Percentiles rank a stretch among this genome's conserved stretches.
These are phyloP conservation scores for Flaveria linearis DNA, from an alignment of 129 eudicot genomes.

Conservation along the genomic window DNA sequence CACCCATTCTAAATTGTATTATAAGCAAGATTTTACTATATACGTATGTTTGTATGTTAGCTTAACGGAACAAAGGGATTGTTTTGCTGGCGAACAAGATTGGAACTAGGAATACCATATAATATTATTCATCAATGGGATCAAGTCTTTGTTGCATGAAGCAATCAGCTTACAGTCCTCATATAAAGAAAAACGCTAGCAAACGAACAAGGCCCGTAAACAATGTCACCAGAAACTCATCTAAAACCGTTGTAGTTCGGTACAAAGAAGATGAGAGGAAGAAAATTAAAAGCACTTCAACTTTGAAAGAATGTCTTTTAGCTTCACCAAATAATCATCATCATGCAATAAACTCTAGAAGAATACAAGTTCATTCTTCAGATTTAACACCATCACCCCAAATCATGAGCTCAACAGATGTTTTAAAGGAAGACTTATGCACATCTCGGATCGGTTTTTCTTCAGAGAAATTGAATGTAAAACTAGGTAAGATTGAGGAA, in stretches of 20 bases:
- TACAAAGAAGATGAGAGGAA: constrained; percentile 24
- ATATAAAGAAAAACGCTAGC: constrained; percentile 17
- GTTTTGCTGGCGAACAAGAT: not conserved
- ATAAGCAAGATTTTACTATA: too few relatives aligned
- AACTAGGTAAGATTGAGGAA: constrained; percentile 6
- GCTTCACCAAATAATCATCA: constrained; percentile 32
- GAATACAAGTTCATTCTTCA: constrained; percentile 20
- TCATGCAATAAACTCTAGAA: constrained; percentile 23
- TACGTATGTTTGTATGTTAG: too few relatives aligned
- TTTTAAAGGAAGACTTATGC: not conserved
- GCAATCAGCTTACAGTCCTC: constrained; percentile 18
- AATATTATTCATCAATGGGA: constrained; percentile 28
- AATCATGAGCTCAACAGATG: not conserved
- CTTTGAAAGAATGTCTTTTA: constrained; percentile 36
- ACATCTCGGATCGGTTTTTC: constrained; percentile 1
- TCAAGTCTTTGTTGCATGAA: constrained; percentile 33
- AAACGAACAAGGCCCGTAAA: constrained; percentile 1
- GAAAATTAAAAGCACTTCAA: constrained; percentile 1
- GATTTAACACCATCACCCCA: constrained; percentile 22
- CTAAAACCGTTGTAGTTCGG: not conserved
- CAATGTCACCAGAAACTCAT: constrained; percentile 5
- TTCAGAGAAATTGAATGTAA: not conserved
- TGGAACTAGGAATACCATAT: not conserved
- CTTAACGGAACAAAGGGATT: not conserved
- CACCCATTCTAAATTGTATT: too few relatives aligned